Conservation (phyloP, 73 alveolate species). For the Uronychia setigera region DNA sequence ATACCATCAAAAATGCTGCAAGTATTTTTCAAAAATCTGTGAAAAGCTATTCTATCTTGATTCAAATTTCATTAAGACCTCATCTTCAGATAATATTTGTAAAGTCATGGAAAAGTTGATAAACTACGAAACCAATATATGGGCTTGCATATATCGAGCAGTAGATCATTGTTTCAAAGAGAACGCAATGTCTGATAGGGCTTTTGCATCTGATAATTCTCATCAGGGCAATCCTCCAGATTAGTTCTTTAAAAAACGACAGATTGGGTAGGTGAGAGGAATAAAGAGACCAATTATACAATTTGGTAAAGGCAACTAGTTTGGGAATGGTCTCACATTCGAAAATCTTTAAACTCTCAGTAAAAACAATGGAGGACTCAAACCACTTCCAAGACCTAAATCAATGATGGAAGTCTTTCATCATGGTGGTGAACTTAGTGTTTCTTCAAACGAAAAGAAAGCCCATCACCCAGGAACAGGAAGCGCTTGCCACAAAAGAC, state of each 20-base stretch:
- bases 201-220: too few species aligned
- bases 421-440: neutral
- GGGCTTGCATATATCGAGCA: constrained; percentile 49
- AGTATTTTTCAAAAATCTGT: neutral
- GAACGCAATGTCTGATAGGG: neutral
- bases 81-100: neutral
- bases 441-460: neutral
- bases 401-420: neutral
- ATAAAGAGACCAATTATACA: too few species aligned
- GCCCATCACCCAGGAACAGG: too few species aligned
- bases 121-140: constrained; percentile 37
- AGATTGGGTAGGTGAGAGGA: too few species aligned
- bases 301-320: neutral
- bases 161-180: neutral
- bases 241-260: too few species aligned
- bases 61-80: neutral
- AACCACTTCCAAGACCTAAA: neutral
- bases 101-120: neutral
- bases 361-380: neutral
- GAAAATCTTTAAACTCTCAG: neutral
- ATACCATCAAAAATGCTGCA: constrained; percentile 16
- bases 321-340: neutral
- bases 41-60: neutral
- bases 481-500: neutral
- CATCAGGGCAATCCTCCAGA: too few species aligned